Conservation (phyloP, 441 rosid species). For the Theobroma grandiflorum region DNA sequence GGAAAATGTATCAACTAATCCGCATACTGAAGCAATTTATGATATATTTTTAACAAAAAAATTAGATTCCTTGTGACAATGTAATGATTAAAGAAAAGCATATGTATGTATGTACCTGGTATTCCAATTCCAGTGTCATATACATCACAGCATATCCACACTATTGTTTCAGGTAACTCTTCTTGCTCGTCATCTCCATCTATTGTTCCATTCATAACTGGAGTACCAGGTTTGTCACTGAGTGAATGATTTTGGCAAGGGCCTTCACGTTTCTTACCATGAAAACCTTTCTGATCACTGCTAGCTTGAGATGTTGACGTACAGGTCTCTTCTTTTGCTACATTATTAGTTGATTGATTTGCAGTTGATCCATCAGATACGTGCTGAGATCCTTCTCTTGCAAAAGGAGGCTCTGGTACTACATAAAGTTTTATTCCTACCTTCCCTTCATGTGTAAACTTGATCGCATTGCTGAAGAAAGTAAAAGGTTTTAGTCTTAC, state of each 20-base stretch:
- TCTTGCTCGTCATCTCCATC: conserved; percentile 51
- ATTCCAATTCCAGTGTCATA: conserved; percentile 97
- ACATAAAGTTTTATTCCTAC: conserved; percentile 84
- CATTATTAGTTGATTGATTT: conserved; percentile 35
- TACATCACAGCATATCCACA: conserved; percentile 92
- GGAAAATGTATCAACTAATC: background rate
- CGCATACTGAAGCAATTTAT: background rate
- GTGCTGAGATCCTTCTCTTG: conserved; percentile 46
- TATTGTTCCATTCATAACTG: conserved; percentile 33
- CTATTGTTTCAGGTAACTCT: conserved; percentile 57
- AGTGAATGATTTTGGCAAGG: conserved; percentile 31
- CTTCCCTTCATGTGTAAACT: conserved; percentile 94
- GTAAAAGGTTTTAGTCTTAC: background rate
- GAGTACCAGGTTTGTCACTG: conserved; percentile 40
- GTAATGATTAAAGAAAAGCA: background rate
- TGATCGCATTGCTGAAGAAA: conserved; percentile 82
- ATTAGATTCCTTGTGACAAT: conserved; percentile 2
- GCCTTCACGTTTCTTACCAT: conserved; percentile 28
- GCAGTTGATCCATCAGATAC: conserved; percentile 28
- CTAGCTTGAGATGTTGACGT: conserved; percentile 38
- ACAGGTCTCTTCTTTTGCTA: conserved; percentile 41
- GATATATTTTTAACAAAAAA: background rate
- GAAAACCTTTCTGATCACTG: conserved; percentile 37
- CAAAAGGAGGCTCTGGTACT: conserved; percentile 68
- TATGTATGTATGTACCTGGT: conserved; percentile 59